Conservation (phyloP, 345 rosid species). For the Gossypioides kirkii region DNA sequence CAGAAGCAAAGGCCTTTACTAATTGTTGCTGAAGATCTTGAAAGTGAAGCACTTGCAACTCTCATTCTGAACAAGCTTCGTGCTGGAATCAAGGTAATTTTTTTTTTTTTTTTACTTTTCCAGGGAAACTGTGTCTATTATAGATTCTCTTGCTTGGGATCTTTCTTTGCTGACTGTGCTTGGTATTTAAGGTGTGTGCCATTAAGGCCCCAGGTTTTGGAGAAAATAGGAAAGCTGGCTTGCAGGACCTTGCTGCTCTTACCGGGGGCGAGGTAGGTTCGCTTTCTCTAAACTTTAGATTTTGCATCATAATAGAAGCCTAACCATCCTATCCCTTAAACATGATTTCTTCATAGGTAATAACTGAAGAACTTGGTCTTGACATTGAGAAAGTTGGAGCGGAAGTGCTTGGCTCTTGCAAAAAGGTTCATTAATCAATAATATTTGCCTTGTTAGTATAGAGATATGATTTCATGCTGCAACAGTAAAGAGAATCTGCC, state of each 20-base stretch:
- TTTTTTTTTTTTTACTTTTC: neutral
- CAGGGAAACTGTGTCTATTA: neutral
- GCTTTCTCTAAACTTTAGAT: neutral
- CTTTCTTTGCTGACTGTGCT: neutral
- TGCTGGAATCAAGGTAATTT: conserved; percentile 59
- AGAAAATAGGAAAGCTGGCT: conserved; percentile 39
- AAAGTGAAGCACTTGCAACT: conserved; percentile 43
- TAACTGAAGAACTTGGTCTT: conserved; percentile 12
- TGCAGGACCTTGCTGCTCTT: conserved; percentile 46
- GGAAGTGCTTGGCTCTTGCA: conserved; percentile 13
- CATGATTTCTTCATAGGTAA: neutral
- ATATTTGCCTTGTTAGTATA: neutral
- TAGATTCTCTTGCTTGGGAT: neutral
- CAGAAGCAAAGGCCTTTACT: conserved; percentile 47
- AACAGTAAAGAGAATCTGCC: neutral
- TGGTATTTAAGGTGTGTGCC: conserved; percentile 51
- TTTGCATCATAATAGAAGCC: neutral
- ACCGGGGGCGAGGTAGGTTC: conserved; percentile 38
- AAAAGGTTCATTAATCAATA: neutral
- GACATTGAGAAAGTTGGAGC: conserved; percentile 8
- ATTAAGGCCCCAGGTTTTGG: conserved; percentile 54
- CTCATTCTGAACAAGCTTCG: conserved; percentile 65
- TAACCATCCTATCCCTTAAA: neutral
- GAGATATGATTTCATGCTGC: neutral
- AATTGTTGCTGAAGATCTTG: conserved; percentile 48